phyloP scores from a whole-genome alignment of 768 basidiomycete genomes.

The Lentinula boryana region DNA sequence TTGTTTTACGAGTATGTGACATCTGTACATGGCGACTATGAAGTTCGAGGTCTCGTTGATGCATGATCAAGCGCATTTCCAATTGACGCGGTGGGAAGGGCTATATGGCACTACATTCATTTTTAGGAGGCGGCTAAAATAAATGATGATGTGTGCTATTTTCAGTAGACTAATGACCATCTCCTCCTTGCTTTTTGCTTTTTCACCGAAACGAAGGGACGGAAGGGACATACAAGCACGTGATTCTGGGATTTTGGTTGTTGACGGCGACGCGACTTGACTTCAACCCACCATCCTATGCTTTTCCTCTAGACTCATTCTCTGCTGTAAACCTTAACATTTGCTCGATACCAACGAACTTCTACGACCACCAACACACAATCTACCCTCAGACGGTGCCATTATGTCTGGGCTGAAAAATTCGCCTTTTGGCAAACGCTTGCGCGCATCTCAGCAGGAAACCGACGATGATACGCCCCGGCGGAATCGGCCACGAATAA shows the following conservation, averaged over 20 bases:
- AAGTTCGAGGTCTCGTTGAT: neutral
- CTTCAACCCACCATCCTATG: neutral
- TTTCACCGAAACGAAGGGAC: neutral
- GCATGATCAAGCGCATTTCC: neutral
- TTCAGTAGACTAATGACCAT: neutral
- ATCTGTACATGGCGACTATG: no score
- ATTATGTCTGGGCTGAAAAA: constrained; percentile 75
- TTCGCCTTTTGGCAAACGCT: constrained; percentile 78
- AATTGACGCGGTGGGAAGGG: neutral
- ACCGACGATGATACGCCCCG: constrained; percentile 48
- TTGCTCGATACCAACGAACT: neutral
- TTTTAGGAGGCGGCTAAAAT: no score
- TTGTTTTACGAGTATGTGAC: no score
- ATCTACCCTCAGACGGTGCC: neutral
- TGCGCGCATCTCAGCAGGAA: constrained; percentile 67
- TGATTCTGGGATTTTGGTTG: neutral
- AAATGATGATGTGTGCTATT: no score
- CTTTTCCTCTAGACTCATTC: neutral
- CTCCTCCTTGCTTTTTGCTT: neutral
- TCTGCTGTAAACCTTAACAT: neutral
- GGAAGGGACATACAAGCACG: neutral
- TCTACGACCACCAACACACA: neutral
- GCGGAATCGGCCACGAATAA: constrained; percentile 44
- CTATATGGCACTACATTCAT: no score
- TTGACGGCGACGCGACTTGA: neutral